Base-by-base conservation (phyloP, 345 rosid species). In the Eucalyptus cladocalyx region DNA sequence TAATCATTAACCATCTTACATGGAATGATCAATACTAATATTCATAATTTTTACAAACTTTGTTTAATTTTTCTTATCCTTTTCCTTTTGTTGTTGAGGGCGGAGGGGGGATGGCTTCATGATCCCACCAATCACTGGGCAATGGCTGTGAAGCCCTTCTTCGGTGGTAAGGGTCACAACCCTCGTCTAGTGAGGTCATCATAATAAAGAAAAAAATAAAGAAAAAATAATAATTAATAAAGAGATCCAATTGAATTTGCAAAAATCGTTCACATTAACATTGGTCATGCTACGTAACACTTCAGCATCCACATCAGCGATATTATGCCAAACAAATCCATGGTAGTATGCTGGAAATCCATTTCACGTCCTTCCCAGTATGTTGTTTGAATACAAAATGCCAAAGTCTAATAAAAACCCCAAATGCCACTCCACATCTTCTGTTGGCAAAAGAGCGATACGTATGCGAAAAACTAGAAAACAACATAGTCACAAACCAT, bases 251-350 rank as follows among this genome's bases (percentile, higher is more conserved):
- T 24, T 23, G 6, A 32, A 32, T 67, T 67, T n/a, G 40, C 21
- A 67, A 67, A 32, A 7, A n/a, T n/a, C 8, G 1, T 65, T 65
- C 5, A n/a, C 2, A 0, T 65, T 15, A 4, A 2, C 2, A 60
- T 4, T 65, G 2, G 5, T n/a, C 4, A 15, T 65, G 37, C 1
- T n/a, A n/a, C 4, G 9, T 30, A 16, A 8, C 13, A 3, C 3
- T 0, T 7, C 8, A 18, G 14, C 7, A 3, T n/a, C 21, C 10
- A 14, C 9, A 0, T 34, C 4, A 69, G 7, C 2, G 1, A 34
- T 5, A 72, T 21, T 5, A 23, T 56, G 30, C 30, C 30, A 34
- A 72, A 72, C 28, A 72, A 72, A 37, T 72, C 10, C 28, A 72
- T 6, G 23, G 83, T 19, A 37, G 81, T 72, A 19, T 72, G 81